A percentile compares a stretch with the other conserved stretches of the same genome.
Evolutionary conservation across 352 stramenopile species (phyloP).

Genomic region (Paralagenidium karlingii): DNA sequence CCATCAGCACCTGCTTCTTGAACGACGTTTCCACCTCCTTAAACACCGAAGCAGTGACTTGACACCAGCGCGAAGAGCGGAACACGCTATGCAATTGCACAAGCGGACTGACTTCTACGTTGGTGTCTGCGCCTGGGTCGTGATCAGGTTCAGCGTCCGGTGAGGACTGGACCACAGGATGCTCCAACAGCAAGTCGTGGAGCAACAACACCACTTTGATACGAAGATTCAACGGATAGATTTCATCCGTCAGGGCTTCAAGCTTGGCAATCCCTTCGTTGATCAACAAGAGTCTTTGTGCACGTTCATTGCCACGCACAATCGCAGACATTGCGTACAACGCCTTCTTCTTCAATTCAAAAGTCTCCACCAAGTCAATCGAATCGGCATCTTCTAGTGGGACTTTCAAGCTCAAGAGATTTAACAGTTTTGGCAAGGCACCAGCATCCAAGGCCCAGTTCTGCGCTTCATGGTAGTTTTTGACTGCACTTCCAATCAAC

Average conservation of each 20-base stretch:
- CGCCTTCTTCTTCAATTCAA: conserved; percentile 78
- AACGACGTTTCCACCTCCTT: neutral
- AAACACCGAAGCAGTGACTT: neutral
- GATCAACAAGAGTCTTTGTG: conserved; percentile 43
- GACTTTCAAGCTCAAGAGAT: conserved; percentile 30
- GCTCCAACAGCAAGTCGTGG: conserved; percentile 53
- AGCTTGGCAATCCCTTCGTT: conserved; percentile 27
- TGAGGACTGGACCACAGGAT: neutral
- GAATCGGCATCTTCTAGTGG: neutral
- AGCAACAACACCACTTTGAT: conserved; percentile 66
- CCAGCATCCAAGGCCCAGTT: conserved; percentile 69
- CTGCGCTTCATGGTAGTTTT: conserved; percentile 77
- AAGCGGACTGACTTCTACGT: no score
- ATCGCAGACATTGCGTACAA: conserved; percentile 70
- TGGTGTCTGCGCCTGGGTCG: no score
- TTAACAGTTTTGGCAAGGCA: conserved; percentile 48
- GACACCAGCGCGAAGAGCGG: neutral
- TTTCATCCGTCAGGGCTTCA: conserved; percentile 21
- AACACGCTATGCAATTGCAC: no score
- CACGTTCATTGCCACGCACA: conserved; percentile 48
- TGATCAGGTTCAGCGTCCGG: neutral
- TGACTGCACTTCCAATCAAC: conserved; percentile 62
- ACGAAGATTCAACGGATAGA: conserved; percentile 30
- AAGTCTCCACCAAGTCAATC: conserved; percentile 7
- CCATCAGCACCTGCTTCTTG: no score